Base-by-base conservation (phyloP, 352 stramenopile species). In the Pythium guiyangense region DNA sequence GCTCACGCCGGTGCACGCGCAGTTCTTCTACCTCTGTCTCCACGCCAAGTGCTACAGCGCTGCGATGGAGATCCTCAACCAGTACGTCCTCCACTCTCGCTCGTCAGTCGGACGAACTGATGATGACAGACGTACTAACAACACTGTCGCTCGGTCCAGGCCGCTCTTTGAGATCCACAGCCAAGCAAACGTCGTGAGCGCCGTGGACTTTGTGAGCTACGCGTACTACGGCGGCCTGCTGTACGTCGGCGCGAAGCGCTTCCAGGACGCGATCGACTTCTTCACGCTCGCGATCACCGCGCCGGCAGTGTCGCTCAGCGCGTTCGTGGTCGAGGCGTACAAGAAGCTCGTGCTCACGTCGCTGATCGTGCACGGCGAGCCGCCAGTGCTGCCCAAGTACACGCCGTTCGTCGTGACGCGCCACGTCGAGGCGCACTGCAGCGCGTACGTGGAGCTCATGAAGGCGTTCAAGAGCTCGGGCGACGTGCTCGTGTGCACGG, bases 191-290 rank as follows among this genome's bases (percentile, higher is more conserved):
- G 54, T 85, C 0, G 63, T 92, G 45, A 74, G 42, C 11, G 49
- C 64, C 18, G 77, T 89, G 20, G 79, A 94, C 64, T 86, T 93
- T 54, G 60, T 93, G 50, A 66, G 78, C 50, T 96, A 96, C 59
- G 78, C 79, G 49, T 96, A 93, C 71, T 94, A 94, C 57, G 84
- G 80, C 45, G 86, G 82, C 14, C 49, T 92, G 44, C 54, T 94
- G 20, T 85, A 79, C 52, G 57, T 90, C 14, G 84, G 86, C 2
- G 65, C 90, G 63, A 94, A 93, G 67, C 73, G 75, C 22, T 92
- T 83, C 57, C 70, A 85, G 45, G 76, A 91, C 17, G 82, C 86
- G 9, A 73, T 84, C 14, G 76, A 92, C 34, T 79, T 88, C 27
- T 82, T 96, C 48, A 65, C 85, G 51, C 63, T 90, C 45, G 79